Evolutionary conservation across 2,329 filamentous ascomycete species (phyloP), one percentile per base, ranked within the genome.

Genomic region (Colletotrichum siamense): DNA sequence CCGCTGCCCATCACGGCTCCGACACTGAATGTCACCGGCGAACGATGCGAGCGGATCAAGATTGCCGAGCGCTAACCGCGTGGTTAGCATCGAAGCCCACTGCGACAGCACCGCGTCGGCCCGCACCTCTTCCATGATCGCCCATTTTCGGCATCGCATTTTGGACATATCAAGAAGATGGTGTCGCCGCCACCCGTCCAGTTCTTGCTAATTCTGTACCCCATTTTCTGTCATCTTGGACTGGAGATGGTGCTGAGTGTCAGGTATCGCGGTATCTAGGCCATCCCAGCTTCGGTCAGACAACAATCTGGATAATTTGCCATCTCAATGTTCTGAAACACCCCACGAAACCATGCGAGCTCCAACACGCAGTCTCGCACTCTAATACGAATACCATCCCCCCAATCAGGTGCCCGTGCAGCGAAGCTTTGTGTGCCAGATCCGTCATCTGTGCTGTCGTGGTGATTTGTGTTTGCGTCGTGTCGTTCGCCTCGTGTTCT

Each of bases 341-440:
- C 49, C 49, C 36, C 49, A 66, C 61, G 72, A 75, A 75, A 75
- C 72, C 61, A 71, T 71, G 44, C 71, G 30, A 74, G 44, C 59
- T 16, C 59, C 39, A 36, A 71, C 30, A 34, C 15, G 44, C 67
- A 39, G 18, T 12, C 32, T 69, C 52, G 52, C 32, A 64, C 67
- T 61, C n/a, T 32, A 59, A 71, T 71, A 65, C 67, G 44, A 59
- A 64, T 39, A 32, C 66, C 16, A 15, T 34, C 28, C 30, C 28
- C 24, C 72, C 71, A 73, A 63, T 49, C 34, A n/a, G 12, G 10
- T 44, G 44, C 22, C 8, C 36, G 36, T 32, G 22, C 36, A 34
- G 61, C 32, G 59, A 24, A 52, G 24, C 9, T 15, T 32, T 34
- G 62, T 71, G 62, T 71, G 49, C 28, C 62, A 44, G 39, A 52